Evolutionary conservation across 176 grass and related monocot genomes (phyloP).

Genomic region (Pontederia paniculata): DNA sequence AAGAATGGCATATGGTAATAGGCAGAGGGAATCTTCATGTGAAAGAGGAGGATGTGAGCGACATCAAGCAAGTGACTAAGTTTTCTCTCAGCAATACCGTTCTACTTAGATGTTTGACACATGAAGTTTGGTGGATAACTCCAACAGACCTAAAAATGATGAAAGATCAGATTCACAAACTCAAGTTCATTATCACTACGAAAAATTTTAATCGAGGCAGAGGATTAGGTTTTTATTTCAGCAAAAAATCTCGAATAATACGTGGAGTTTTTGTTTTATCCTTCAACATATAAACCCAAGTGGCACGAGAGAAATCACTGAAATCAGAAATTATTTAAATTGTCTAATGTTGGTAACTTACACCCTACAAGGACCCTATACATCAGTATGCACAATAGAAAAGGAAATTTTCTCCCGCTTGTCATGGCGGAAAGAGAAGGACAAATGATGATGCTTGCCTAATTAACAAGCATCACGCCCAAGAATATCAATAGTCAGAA

Average conservation of each 20-base stretch:
- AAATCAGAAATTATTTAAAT: not conserved
- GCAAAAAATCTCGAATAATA: not conserved
- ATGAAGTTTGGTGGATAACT: constrained; percentile 1
- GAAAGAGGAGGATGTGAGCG: not conserved
- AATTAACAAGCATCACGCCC: not conserved
- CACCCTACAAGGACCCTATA: not conserved
- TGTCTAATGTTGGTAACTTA: not conserved
- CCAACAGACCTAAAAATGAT: not conserved
- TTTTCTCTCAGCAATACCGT: constrained; percentile 8
- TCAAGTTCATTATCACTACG: not conserved
- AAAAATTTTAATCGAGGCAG: not conserved
- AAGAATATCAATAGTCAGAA: not conserved
- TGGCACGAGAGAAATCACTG: not conserved
- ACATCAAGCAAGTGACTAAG: not conserved
- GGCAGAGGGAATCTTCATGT: not conserved
- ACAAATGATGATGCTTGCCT: not conserved
- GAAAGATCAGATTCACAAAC: not conserved
- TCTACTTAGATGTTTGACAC: not conserved
- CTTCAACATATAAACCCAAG: too few relatives aligned
- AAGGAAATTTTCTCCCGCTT: not conserved
- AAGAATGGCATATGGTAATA: not conserved
- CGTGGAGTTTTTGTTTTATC: not conserved
- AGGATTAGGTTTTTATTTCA: not conserved
- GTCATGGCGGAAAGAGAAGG: not conserved
- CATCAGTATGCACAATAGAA: not conserved